A percentile compares a stretch with the other conserved stretches of the same genome.
Conservation (phyloP, 306 rosid genomes). For the Cucurbita ficifolia region DNA sequence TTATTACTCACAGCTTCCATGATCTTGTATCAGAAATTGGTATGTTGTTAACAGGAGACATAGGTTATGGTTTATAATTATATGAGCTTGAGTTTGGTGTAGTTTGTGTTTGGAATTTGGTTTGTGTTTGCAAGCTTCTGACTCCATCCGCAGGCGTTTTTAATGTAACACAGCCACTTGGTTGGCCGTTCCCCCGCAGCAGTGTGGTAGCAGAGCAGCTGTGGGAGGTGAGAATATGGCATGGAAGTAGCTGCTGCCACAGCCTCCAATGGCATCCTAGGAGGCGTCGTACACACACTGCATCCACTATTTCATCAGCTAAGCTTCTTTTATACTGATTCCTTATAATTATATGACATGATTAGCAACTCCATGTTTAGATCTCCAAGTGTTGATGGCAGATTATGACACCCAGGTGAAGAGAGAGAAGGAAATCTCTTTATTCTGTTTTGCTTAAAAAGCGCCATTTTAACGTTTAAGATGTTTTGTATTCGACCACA, state of each 20-base stretch:
- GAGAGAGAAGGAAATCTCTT: background rate
- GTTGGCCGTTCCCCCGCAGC: background rate
- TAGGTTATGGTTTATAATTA: background rate
- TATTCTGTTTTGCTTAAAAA: too few species aligned
- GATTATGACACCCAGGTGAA: background rate
- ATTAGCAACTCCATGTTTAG: too few species aligned
- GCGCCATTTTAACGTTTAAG: too few species aligned
- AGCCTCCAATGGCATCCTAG: slow-evolving; percentile 3
- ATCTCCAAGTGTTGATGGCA: background rate
- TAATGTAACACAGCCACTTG: background rate
- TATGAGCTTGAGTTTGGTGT: background rate
- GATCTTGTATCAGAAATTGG: background rate
- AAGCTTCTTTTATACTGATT: too few species aligned
- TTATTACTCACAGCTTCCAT: background rate
- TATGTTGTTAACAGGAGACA: background rate
- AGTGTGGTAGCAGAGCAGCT: background rate
- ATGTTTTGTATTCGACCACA: too few species aligned
- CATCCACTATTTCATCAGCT: background rate
- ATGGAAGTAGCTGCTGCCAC: slow-evolving; percentile 11
- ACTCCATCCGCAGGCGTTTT: slow-evolving; percentile 1
- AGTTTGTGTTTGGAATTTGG: slow-evolving; percentile 2
- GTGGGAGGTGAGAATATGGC: background rate
- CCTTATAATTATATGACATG: too few species aligned
- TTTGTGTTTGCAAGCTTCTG: slow-evolving; percentile 6
- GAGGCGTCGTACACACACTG: background rate